Percentiles rank a stretch among this genome's conserved stretches.
Evolutionary conservation across 2,329 filamentous ascomycete genomes (phyloP).

Genomic region (Colletotrichum sp.): DNA sequence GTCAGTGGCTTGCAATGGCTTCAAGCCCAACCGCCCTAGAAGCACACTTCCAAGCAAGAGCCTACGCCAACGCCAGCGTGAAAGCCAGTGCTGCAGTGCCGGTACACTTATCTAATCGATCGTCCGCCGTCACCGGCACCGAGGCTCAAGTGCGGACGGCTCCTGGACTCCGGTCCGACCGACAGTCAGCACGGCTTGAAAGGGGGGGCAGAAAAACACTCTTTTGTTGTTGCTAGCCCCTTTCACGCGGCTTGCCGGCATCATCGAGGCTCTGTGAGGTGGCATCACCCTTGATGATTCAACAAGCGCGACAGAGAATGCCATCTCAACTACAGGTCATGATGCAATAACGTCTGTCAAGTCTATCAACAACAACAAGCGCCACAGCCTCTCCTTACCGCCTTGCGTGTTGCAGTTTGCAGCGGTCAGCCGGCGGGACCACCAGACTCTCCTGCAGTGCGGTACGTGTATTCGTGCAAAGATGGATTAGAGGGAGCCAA

Average conservation of each 20-base stretch:
- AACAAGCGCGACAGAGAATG: background rate
- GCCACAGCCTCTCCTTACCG: slow-evolving; percentile 1
- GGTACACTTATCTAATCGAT: slow-evolving; percentile 1
- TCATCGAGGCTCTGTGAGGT: slow-evolving; percentile 7
- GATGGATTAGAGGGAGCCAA: background rate
- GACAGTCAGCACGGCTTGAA: background rate
- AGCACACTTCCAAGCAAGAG: background rate
- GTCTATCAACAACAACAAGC: slow-evolving; percentile 1
- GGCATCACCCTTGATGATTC: slow-evolving; percentile 9
- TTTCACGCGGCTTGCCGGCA: slow-evolving; percentile 6
- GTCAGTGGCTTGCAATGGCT: slow-evolving; percentile 14
- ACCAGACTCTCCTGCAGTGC: background rate
- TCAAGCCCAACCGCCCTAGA: background rate
- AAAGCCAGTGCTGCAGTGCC: background rate
- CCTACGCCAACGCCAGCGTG: background rate
- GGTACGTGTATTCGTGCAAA: background rate
- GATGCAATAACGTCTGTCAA: background rate
- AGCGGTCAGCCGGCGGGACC: background rate
- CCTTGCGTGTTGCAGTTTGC: background rate
- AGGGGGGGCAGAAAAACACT: background rate
- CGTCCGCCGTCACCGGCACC: background rate
- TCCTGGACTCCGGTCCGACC: background rate
- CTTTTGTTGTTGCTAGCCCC: background rate
- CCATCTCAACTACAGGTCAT: slow-evolving; percentile 8
- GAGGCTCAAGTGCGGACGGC: background rate